Base-by-base conservation (phyloP, 257 asterid genomes). In the Eustoma russellianum region DNA sequence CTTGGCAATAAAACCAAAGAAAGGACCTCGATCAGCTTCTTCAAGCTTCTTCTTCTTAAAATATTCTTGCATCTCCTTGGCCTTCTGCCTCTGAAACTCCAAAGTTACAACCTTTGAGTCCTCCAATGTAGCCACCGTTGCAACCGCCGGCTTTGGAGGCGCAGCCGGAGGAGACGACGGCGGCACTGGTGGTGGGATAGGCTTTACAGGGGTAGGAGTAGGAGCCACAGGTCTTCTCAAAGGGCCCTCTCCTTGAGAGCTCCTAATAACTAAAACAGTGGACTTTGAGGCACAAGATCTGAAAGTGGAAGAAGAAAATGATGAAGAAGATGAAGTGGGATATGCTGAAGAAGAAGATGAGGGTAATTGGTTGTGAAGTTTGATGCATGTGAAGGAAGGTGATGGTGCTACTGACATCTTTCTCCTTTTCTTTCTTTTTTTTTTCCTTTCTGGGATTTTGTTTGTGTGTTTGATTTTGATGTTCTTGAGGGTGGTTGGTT, bases 81-180 rank as follows among this genome's bases (percentile, higher is more conserved):
- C 99, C 75, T 79, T 92, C 75, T 79, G 86, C 76, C 99, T 92
- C 79, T 92, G 99, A 41, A 92, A 85, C 72, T 88, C 97, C 78
- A 85, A 10, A 15, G 95, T 92, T 41, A 83, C 60, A 73, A 65
- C 66, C 63, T 63, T 79, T 33, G 52, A 88, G 17, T 61, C 84
- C 60, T 19, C 83, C 17, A 69, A 68, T 48, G 49, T 75, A 40
- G 75, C 58, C 70, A 59, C 80, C 56, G 76, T 67, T 73, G 76
- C 74, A 38, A 74, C 70, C 53, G 81, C 73, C 6, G 60, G 54
- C 34, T 35, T 44, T 7, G 70, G 64, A 6, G 64, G 6, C 10
- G 63, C 58, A 5, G 69, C 50, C 50, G 85, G 70, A 33, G 73
- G 33, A 51, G 61, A 40, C 33, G 86, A 38, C 9, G 79, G 52